These are phyloP conservation scores for Pulveroboletus sp. DNA, from an alignment of 768 basidiomycete genomes.

Conservation along the genomic window DNA sequence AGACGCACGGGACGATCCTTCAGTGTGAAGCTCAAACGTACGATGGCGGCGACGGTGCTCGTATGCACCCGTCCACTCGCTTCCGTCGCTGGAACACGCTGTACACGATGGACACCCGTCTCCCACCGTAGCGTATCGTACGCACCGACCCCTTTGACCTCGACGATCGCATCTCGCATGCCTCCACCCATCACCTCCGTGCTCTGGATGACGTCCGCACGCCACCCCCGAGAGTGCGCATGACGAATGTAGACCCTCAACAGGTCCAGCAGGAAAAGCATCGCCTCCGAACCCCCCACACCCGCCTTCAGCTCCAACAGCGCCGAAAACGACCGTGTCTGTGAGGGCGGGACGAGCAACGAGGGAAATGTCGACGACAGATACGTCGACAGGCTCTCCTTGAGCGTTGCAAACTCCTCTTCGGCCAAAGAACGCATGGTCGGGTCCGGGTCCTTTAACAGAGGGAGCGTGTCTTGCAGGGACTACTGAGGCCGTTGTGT, in stretches of 20 bases:
- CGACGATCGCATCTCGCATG: slow-evolving; percentile 71
- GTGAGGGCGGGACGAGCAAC: slow-evolving; percentile 58
- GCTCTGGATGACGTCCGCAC: slow-evolving; percentile 51
- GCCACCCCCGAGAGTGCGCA: slow-evolving; percentile 56
- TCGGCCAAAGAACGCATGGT: not conserved
- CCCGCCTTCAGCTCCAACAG: slow-evolving; percentile 81
- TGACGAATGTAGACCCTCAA: slow-evolving; percentile 48
- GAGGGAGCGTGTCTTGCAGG: slow-evolving; percentile 53
- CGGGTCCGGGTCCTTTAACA: slow-evolving; percentile 60
- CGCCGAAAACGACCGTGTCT: slow-evolving; percentile 64
- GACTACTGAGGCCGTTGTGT: slow-evolving; percentile 45
- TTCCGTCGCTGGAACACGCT: slow-evolving; percentile 90
- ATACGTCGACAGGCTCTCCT: slow-evolving; percentile 15
- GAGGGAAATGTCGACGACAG: slow-evolving; percentile 51
- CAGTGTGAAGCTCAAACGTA: slow-evolving; percentile 8
- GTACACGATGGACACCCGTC: slow-evolving; percentile 93
- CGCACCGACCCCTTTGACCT: slow-evolving; percentile 70
- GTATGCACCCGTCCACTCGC: slow-evolving; percentile 86
- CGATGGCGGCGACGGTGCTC: slow-evolving; percentile 34
- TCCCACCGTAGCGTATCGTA: slow-evolving; percentile 85
- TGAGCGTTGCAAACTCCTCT: slow-evolving; percentile 49
- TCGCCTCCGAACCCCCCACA: not conserved
- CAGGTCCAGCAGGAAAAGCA: slow-evolving; percentile 63
- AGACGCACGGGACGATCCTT: not conserved
- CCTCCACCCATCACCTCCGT: slow-evolving; percentile 61